Conservation (phyloP, 805 yeast species). For the Dipodascopsis uninucleata region DNA sequence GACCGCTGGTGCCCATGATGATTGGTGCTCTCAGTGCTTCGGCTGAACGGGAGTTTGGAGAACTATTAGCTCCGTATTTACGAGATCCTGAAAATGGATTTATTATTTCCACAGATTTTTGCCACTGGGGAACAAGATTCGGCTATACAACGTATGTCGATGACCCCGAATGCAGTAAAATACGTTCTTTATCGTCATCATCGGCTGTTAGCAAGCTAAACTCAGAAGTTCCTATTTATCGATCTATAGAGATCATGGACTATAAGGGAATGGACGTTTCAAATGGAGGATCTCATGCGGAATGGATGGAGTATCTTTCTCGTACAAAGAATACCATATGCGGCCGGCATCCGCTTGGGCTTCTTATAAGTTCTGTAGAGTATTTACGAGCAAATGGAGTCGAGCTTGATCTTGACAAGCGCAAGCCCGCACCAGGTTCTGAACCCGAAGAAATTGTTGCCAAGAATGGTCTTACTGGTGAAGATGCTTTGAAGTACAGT, state of each 20-base stretch:
- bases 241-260: slow-evolving; percentile 74
- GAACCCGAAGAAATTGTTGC: slow-evolving; percentile 15
- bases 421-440: slow-evolving; percentile 21
- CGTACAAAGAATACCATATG: slow-evolving; percentile 85
- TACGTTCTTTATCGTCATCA: slow-evolving; percentile 4
- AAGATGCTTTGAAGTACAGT: slow-evolving; percentile 19
- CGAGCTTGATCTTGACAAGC: slow-evolving; percentile 11
- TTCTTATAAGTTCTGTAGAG: slow-evolving; percentile 57
- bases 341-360: slow-evolving; percentile 78
- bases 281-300: slow-evolving; percentile 49
- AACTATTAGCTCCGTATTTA: slow-evolving; percentile 51
- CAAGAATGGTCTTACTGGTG: slow-evolving; percentile 8
- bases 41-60: slow-evolving; percentile 47
- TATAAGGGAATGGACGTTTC: slow-evolving; percentile 62
- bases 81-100: slow-evolving; percentile 58
- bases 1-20: slow-evolving; percentile 69
- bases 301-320: slow-evolving; percentile 65
- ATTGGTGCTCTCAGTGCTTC: slow-evolving; percentile 57
- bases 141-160: slow-evolving; percentile 42
- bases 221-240: slow-evolving; percentile 50
- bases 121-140: slow-evolving; percentile 75
- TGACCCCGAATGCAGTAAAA: slow-evolving; percentile 13
- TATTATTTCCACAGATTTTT: slow-evolving; percentile 83
- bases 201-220: slow-evolving; percentile 9
- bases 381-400: slow-evolving; percentile 14